Base-by-base conservation (phyloP, 2,329 filamentous ascomycete species). In the Emmonsiellopsis sp. region DNA sequence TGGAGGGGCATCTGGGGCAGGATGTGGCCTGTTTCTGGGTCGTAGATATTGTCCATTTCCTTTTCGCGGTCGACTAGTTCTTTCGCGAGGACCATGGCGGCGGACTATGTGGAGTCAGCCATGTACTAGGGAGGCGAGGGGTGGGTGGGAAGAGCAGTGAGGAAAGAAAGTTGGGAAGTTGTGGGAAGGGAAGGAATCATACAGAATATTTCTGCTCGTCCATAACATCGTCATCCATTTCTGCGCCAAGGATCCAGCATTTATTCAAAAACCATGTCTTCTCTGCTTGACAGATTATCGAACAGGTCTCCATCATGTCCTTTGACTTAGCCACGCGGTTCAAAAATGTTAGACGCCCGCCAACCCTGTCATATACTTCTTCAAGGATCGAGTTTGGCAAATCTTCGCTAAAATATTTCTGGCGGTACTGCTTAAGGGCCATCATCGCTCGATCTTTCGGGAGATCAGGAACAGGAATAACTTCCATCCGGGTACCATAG, bases 161-260 rank as follows among this genome's bases (percentile, higher is more conserved):
- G 14, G 6, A 6, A 36, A 42, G 2, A n/a, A 42, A 14, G n/a
- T 27, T 6, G 43, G 10, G 33, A 32, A 14, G 47, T 27, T 8
- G 53, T 49, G 46, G 17, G 32, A 46, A 13, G 46, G 14, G 1
- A n/a, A 37, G 27, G 11, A 6, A 54, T 40, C 84, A 72, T 75
- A 89, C 86, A 45, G 91, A 88, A 77, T 89, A 96, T 69, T 97
- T 96, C 67, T 97, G 90, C 69, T 96, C 88, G 65, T 96, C 89
- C 85, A 97, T 97, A 61, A 96, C 93, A 66, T 98, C 93, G 70
- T 97, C 93, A 61, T 97, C 93, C 85, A 86, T 90, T 58, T 85
- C 83, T 56, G 73, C 75, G 14, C 87, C 87, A 1, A 91, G 76
- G 52, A 90, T 87, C 75, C 86, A 86, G 66, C 86, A 89, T 65